A percentile compares a stretch with the other conserved stretches of the same genome.
These are phyloP conservation scores for Neurospora sp. DNA, from an alignment of 495 filamentous ascomycete species.

Conservation along the genomic window DNA sequence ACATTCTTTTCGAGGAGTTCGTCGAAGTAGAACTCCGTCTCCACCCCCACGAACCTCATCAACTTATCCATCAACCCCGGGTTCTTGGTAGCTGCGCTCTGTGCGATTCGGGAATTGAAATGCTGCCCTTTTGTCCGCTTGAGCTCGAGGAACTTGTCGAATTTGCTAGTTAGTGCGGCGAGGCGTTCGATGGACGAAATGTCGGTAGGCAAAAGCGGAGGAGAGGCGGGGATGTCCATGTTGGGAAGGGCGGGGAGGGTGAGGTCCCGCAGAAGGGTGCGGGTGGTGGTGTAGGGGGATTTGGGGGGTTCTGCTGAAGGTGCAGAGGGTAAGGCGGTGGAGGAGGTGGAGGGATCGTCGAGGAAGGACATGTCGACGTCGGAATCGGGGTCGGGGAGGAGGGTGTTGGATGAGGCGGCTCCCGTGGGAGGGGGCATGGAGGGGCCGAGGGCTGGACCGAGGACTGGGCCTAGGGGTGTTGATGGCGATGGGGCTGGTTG, in stretches of 20 bases:
- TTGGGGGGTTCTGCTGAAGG: conserved; percentile 28
- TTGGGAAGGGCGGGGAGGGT: conserved; percentile 77
- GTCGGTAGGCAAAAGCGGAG: conserved; percentile 63
- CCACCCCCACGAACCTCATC: conserved; percentile 69
- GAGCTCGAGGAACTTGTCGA: conserved; percentile 71
- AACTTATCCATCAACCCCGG: conserved; percentile 72
- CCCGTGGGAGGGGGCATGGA: conserved; percentile 4
- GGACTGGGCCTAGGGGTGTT: conserved; percentile 21
- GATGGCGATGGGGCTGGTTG: neutral
- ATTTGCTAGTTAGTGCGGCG: conserved; percentile 52
- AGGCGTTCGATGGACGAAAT: neutral
- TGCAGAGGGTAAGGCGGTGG: neutral
- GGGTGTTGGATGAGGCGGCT: neutral
- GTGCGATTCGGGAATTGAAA: conserved; percentile 77
- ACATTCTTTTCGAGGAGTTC: conserved; percentile 11
- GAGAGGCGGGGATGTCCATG: conserved; percentile 75
- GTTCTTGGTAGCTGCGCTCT: conserved; percentile 64
- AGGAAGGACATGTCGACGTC: conserved; percentile 18
- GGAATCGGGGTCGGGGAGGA: conserved; percentile 3
- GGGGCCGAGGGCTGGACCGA: conserved; percentile 23
- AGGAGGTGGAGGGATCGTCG: neutral
- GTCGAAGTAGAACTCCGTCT: conserved; percentile 27
- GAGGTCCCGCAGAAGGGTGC: conserved; percentile 61
- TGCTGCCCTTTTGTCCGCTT: conserved; percentile 74
- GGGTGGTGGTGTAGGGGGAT: conserved; percentile 61